Base-by-base conservation (phyloP, 176 grass and related monocot species). In the Oryza brachyantha region DNA sequence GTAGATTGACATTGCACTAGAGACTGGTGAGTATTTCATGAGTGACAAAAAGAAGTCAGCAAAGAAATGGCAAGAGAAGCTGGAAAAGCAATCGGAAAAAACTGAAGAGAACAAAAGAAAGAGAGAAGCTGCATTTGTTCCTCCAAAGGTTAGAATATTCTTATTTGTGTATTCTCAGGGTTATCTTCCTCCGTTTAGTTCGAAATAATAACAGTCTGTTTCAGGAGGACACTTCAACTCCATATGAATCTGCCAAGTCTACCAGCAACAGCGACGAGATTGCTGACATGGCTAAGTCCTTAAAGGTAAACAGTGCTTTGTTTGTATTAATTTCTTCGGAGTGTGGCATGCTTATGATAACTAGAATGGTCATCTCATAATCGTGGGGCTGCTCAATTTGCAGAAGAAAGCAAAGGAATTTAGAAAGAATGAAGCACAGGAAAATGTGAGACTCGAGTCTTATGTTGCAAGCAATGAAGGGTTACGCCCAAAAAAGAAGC, bases 1-100 rank as follows among this genome's bases (percentile, higher is more conserved):
- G 73, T 82, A 98, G 95, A 87, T 94, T 79, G 95, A 98, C 75
- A 42, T 85, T 67, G 64, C 89, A 82, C 83, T 98, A 65, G 85
- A 93, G 77, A 94, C 74, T 80, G 95, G 95, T 85, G 92, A 98
- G 81, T 98, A 81, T 93, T 98, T 98, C 87, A 57, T 98, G 60
- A 98, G 92, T 72, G 95, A 92, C 54, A 94, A 91, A 84, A 94
- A 84, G 85, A 94, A 94, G 80, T 88, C 89, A 22, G 92, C 79
- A 70, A 94, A 90, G 76, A 94, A 94, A 81, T 94, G 92, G 90
- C 85, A 91, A 89, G 92, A 98, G 41, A 98, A 98, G 55, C 78
- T 87, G 70, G 87, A 98, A 29, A 98, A 94, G 71, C 95, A 98
- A 74, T 82, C 92, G 74, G 92, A 88, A 83, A 98, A 90, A 79